phyloP scores from a whole-genome alignment of 2,329 filamentous ascomycete genomes.

The Hypoxylon rubiginosum region DNA sequence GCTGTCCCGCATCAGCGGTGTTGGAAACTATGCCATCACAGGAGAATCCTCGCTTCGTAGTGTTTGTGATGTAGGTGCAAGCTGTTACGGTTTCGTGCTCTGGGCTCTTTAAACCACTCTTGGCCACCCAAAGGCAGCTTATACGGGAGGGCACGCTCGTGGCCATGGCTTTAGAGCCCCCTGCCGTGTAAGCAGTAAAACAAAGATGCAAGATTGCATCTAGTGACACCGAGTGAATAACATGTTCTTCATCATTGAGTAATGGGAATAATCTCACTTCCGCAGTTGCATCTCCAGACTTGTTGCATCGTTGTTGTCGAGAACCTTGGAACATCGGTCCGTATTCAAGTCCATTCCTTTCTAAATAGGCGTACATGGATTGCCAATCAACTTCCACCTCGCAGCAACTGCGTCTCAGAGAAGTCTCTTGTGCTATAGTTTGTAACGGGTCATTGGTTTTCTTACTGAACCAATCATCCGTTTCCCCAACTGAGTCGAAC shows the following conservation, averaged over 20 bases:
- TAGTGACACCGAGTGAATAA: conserved; percentile 33
- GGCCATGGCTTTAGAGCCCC: conserved; percentile 21
- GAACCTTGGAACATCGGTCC: conserved; percentile 13
- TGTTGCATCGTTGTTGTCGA: conserved; percentile 1
- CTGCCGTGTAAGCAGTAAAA: conserved; percentile 23
- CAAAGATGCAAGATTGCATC: conserved; percentile 32
- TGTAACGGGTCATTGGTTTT: too few relatives aligned
- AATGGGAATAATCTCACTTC: conserved; percentile 1
- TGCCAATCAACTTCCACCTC: neutral
- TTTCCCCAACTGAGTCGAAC: too few relatives aligned
- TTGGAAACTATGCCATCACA: conserved; percentile 7
- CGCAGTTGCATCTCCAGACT: conserved; percentile 11
- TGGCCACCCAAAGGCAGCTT: conserved; percentile 28
- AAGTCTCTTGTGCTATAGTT: too few relatives aligned
- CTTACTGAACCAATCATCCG: too few relatives aligned
- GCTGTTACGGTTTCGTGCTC: neutral
- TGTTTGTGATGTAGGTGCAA: neutral
- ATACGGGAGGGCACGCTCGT: conserved; percentile 28
- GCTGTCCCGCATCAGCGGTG: too few relatives aligned
- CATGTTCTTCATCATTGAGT: conserved; percentile 8
- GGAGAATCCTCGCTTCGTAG: neutral
- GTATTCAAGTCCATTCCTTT: conserved; percentile 18
- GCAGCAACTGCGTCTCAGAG: too few relatives aligned
- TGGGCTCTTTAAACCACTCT: conserved; percentile 6
- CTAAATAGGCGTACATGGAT: conserved; percentile 24